These are phyloP conservation scores for Suillus fuscotomentosus DNA, from an alignment of 768 basidiomycete species.

Conservation along the genomic window DNA sequence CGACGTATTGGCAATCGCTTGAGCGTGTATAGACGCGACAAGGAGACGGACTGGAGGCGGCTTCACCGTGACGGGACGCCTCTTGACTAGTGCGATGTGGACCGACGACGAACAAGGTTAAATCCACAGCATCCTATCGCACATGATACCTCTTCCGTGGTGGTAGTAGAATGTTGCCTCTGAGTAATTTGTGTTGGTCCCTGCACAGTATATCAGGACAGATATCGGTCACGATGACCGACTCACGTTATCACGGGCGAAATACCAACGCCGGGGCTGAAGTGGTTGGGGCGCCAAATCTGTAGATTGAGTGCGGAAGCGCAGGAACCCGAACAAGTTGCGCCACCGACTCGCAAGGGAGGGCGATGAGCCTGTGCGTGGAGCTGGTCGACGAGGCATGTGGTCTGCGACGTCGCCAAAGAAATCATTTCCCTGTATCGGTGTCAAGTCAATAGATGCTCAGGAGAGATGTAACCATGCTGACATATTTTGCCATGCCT, in stretches of 20 bases:
- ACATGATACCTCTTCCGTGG: not conserved
- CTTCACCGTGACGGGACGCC: not conserved
- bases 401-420: not conserved
- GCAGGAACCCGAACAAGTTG: not conserved
- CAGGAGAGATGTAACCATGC: not conserved
- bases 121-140: not conserved
- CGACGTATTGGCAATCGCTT: not conserved
- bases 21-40: not conserved
- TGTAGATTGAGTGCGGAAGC: not conserved
- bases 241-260: not conserved
- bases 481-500: constrained; percentile 1
- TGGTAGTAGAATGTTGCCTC: not conserved
- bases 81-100: not conserved
- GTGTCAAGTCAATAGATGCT: not conserved
- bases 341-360: not conserved
- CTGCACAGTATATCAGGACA: not conserved
- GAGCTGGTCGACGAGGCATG: too few species aligned
- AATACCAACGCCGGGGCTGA: not conserved
- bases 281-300: not conserved
- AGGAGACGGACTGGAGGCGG: not conserved
- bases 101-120: not conserved
- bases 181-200: not conserved
- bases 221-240: not conserved
- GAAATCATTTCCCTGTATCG: not conserved
- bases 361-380: not conserved